Conservation (phyloP, 768 basidiomycete species). For the Naganishia onofrii region DNA sequence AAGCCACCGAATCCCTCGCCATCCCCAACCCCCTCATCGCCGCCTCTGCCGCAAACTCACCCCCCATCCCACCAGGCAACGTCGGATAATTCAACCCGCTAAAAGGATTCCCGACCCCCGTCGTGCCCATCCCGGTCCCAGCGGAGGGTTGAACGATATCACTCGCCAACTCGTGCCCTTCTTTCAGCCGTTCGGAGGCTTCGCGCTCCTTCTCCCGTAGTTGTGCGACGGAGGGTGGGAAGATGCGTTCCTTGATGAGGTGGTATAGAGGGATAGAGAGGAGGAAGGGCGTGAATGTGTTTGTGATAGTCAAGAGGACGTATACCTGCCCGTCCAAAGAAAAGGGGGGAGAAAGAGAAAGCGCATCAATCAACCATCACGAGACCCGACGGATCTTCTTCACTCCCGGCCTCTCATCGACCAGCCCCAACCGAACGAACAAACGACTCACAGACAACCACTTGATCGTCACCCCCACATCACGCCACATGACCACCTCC, state of each 20-base stretch:
- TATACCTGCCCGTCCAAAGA: no score
- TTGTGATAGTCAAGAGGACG: constrained; percentile 4
- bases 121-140: no score
- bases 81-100: no score
- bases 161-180: constrained; percentile 26
- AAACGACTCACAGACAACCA: constrained; percentile 30
- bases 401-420: no score
- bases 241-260: constrained; percentile 28
- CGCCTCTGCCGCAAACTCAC: neutral
- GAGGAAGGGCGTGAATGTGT: constrained; percentile 31
- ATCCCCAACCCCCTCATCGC: constrained; percentile 19
- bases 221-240: constrained; percentile 24
- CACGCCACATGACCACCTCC: constrained; percentile 32
- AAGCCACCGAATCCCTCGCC: constrained; percentile 10
- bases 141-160: constrained; percentile 14
- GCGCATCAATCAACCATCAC: no score
- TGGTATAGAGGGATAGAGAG: constrained; percentile 30
- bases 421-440: no score
- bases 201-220: constrained; percentile 14
- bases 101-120: no score
- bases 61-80: neutral
- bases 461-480: constrained; percentile 8
- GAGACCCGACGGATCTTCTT: no score
- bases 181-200: neutral
- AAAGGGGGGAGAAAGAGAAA: no score